phyloP scores from a whole-genome alignment of 2,329 filamentous ascomycete genomes.

The Colletotrichum sp. region DNA sequence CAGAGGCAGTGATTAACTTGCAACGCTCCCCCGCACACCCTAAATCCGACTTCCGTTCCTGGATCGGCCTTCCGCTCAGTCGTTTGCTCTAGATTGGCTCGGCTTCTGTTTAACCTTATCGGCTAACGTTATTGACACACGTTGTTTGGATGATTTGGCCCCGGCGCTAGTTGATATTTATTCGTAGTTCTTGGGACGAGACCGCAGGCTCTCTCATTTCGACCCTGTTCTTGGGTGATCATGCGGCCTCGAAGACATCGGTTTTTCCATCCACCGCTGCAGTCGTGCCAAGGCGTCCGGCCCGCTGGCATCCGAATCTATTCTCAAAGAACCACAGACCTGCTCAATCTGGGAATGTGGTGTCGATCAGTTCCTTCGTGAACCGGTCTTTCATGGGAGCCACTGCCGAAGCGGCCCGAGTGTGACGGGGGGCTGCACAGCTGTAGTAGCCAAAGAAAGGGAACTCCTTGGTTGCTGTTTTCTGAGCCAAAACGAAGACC shows the following conservation, averaged over 20 bases:
- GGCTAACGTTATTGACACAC: background rate
- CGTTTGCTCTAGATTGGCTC: background rate
- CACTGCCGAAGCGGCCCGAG: background rate
- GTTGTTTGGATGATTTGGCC: background rate
- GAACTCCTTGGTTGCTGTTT: background rate
- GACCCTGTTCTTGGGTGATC: background rate
- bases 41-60: background rate
- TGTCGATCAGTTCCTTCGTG: background rate
- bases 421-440: background rate
- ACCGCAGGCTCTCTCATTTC: background rate
- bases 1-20: background rate
- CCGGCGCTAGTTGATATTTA: background rate
- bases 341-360: background rate
- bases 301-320: background rate
- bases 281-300: background rate
- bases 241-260: background rate
- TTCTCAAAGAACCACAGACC: background rate
- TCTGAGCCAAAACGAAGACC: background rate
- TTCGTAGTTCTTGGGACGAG: background rate
- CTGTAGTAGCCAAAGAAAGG: background rate
- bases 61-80: background rate
- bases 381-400: background rate
- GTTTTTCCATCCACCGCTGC: background rate
- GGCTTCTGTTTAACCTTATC: slow-evolving; percentile 1
- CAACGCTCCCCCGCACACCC: background rate